phyloP scores from a whole-genome alignment of 2,329 filamentous ascomycete species.

The Monilinia fructicola region DNA sequence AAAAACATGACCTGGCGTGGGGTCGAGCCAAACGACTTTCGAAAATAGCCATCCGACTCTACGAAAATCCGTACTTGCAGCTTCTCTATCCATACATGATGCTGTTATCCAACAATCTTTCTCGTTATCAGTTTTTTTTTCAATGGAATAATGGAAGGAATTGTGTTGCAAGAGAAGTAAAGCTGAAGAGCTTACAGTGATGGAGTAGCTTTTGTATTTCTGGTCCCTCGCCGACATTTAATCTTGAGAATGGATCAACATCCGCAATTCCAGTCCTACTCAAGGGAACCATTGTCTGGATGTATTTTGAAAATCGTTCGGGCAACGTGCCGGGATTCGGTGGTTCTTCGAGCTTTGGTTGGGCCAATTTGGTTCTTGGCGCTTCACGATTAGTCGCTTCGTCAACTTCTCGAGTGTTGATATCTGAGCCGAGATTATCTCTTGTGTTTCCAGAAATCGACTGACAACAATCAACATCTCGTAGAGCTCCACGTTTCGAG shows the following conservation, averaged over 20 bases:
- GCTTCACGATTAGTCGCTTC: background rate
- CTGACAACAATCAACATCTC: background rate
- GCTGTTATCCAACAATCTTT: constrained; percentile 7
- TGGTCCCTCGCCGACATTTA: background rate
- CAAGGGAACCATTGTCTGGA: background rate
- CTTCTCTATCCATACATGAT: constrained; percentile 16
- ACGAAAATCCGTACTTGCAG: background rate
- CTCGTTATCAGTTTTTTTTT: background rate
- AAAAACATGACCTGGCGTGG: background rate
- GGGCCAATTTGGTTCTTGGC: too few relatives aligned
- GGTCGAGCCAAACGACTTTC: constrained; percentile 2
- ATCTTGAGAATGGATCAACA: constrained; percentile 10
- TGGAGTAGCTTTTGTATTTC: constrained; percentile 2
- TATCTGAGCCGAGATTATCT: background rate
- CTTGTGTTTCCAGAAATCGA: background rate
- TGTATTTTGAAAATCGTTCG: background rate
- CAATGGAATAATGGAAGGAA: background rate
- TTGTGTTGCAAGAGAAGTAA: background rate
- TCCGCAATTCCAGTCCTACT: constrained; percentile 1
- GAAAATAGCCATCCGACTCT: constrained; percentile 13
- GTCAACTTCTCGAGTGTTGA: background rate
- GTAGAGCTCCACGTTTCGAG: background rate
- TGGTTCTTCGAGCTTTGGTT: background rate
- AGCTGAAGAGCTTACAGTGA: constrained; percentile 11
- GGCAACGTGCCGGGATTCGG: too few relatives aligned